phyloP scores from a whole-genome alignment of 805 yeast genomes.

The Komagataella pastoris region DNA sequence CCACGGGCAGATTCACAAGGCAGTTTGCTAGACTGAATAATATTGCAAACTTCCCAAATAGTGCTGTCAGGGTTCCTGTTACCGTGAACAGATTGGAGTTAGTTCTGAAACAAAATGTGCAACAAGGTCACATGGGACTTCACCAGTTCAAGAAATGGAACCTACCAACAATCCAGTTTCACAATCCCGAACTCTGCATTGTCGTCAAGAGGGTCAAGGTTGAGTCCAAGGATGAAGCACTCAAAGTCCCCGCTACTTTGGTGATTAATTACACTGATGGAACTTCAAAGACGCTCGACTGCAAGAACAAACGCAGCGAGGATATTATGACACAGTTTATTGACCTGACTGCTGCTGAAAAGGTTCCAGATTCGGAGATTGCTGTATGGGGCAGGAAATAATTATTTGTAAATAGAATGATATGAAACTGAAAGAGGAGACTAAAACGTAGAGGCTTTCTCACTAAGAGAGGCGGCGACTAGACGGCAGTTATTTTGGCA shows the following conservation, averaged over 20 bases:
- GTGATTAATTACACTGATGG: constrained; percentile 26
- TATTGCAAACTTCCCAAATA: constrained; percentile 33
- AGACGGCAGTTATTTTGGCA: neutral
- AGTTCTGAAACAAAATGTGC: constrained; percentile 31
- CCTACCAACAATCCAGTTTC: constrained; percentile 69
- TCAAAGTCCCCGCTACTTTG: constrained; percentile 31
- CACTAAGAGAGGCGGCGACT: neutral
- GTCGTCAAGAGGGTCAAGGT: constrained; percentile 41
- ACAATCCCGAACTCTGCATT: constrained; percentile 61
- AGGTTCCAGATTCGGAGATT: constrained; percentile 33
- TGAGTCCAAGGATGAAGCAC: constrained; percentile 25
- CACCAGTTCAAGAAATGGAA: constrained; percentile 63
- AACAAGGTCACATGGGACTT: constrained; percentile 51
- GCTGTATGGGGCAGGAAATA: constrained; percentile 11
- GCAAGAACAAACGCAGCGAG: constrained; percentile 32
- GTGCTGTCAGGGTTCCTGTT: constrained; percentile 23
- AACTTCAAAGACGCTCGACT: constrained; percentile 29
- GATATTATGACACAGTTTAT: constrained; percentile 48
- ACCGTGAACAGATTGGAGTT: constrained; percentile 31
- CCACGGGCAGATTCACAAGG: constrained; percentile 26
- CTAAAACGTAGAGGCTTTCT: neutral
- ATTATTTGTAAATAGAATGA: neutral
- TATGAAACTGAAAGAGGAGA: neutral
- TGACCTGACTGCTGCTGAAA: constrained; percentile 33
- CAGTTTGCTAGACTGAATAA: constrained; percentile 37